phyloP scores from a whole-genome alignment of 2,329 filamentous ascomycete species.

The Colletotrichum sp. region DNA sequence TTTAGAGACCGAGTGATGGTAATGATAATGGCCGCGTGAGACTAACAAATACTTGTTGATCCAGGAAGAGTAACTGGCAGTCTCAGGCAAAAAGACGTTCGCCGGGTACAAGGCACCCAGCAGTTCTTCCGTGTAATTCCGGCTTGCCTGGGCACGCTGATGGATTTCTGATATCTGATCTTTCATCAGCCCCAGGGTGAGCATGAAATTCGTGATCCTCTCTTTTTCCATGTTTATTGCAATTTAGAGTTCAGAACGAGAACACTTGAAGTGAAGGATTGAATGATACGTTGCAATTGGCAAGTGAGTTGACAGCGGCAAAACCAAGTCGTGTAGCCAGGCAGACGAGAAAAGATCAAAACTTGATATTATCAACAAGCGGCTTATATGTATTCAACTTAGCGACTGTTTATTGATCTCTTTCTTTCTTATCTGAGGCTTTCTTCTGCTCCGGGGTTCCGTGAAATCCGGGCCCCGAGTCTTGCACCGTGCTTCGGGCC shows the following conservation, averaged over 20 bases:
- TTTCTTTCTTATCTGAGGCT: too few relatives aligned
- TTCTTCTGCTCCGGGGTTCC: not conserved
- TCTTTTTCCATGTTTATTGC: not conserved
- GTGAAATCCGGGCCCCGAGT: not conserved
- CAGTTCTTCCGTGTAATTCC: not conserved
- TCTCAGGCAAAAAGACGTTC: not conserved
- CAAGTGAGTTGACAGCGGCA: not conserved
- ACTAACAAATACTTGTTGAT: not conserved
- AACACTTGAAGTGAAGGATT: not conserved
- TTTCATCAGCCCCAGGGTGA: not conserved
- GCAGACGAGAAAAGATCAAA: too few relatives aligned
- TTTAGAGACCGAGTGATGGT: not conserved
- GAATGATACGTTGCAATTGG: fast-evolving
- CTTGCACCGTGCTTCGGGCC: not conserved
- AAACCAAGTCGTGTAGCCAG: not conserved
- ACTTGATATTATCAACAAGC: too few relatives aligned
- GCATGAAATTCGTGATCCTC: not conserved
- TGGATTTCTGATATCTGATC: not conserved
- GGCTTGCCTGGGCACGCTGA: not conserved
- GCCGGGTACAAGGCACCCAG: not conserved
- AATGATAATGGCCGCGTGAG: not conserved
- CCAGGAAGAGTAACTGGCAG: not conserved
- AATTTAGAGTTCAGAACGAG: not conserved
- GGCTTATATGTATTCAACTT: too few relatives aligned
- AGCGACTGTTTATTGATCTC: not conserved